A percentile compares a stretch with the other conserved stretches of the same genome.
phyloP scores from a whole-genome alignment of 2,329 filamentous ascomycete species.

The Cryphonectria nitschkei region DNA sequence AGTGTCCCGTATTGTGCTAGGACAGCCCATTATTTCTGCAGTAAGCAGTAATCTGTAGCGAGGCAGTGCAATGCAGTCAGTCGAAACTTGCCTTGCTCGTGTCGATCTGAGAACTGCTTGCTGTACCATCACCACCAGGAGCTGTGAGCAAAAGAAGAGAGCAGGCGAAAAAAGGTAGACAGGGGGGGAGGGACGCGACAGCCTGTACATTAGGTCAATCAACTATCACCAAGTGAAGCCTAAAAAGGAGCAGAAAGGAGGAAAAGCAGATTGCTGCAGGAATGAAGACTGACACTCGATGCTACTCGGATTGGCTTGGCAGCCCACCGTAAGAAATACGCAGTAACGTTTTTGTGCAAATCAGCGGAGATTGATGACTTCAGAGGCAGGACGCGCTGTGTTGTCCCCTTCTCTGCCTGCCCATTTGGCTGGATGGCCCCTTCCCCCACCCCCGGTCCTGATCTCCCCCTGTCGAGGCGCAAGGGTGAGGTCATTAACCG shows the following conservation, averaged over 20 bases:
- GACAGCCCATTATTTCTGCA: neutral
- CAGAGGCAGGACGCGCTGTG: neutral
- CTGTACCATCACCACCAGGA: neutral
- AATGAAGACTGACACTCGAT: neutral
- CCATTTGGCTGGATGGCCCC: neutral
- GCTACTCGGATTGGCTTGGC: constrained; percentile 5
- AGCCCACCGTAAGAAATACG: constrained; percentile 1
- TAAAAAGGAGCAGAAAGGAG: neutral
- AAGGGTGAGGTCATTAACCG: neutral
- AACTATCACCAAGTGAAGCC: neutral
- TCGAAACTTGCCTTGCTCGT: neutral
- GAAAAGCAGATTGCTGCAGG: neutral
- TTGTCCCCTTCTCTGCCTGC: neutral
- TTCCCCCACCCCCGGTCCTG: neutral
- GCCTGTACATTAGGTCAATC: neutral
- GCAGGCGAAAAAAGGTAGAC: too few species aligned
- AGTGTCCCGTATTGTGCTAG: neutral
- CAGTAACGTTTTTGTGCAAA: constrained; percentile 2
- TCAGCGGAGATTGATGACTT: constrained; percentile 6
- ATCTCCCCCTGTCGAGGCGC: neutral
- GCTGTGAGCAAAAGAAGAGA: neutral
- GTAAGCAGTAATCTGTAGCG: neutral
- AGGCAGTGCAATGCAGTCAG: neutral
- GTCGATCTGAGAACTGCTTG: neutral
- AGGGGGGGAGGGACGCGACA: neutral